Base-by-base conservation (phyloP, 441 rosid genomes). In the Erysimum pusillum region DNA sequence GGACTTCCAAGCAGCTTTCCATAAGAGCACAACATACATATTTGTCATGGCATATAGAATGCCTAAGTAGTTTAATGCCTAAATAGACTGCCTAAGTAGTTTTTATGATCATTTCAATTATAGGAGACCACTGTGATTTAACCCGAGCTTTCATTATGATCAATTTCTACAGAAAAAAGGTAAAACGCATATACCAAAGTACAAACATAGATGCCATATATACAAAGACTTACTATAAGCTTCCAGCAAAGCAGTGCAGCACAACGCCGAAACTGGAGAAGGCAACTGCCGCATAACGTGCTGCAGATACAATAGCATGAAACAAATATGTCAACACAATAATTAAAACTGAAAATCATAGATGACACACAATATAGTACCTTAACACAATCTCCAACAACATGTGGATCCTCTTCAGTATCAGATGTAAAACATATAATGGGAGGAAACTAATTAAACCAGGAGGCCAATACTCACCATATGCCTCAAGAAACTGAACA, bases 371-470 rank as follows among this genome's bases (percentile, higher is more conserved):
- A 42, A 51, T 60, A 83, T 45, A 64, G 62, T 83, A 94, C 99
- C 97, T 94, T 94, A 18, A 94, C 93, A 85, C 99, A 92, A 86
- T 94, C 99, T 79, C 97, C 99, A 83, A 94, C 82, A 86, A 94
- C 92, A 84, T 94, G 97, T 76, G 99, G 96, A 83, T 94, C 99
- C 86, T 94, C 99, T 67, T 88, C 89, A 22, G 25, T 34, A 20
- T 6, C 20, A 62, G 53, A 45, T 51, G 35, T 35, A 20, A 20
- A 45, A 57, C 10, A 65, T 9, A 12, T 42, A 44, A 35, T 22
- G 32, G 7, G 17, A 66, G 57, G 57, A 48, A 68, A 49, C 14
- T 36, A 59, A 58, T 53, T 34, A 35, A 59, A 35, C 11, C 17
- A 59, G 8, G 39, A 75, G 63, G 76, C 64, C 71, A 62, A 36